Percentiles rank a stretch among this genome's conserved stretches.
Conservation (phyloP, 225 moss, liverwort and hornwort species). For the Marchantia paleacea region DNA sequence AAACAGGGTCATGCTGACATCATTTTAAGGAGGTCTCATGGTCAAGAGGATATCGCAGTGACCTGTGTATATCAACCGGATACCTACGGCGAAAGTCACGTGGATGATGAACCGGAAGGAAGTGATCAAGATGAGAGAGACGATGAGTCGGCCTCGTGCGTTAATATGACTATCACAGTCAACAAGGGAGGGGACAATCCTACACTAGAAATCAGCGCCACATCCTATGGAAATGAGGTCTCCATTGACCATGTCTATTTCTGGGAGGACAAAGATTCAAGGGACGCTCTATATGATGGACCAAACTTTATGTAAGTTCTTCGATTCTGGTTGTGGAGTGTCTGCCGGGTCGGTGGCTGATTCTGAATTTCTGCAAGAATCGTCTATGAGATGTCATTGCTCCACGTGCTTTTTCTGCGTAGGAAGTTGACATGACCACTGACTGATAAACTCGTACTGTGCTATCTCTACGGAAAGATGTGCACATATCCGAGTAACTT, state of each 20-base stretch:
- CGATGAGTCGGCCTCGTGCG: conserved; percentile 12
- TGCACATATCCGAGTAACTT: no score
- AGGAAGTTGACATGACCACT: no score
- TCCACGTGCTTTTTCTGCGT: no score
- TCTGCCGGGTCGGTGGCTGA: no score
- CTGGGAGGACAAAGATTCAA: conserved; percentile 41
- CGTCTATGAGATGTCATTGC: no score
- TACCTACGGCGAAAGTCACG: conserved; percentile 20
- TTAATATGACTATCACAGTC: conserved; percentile 46
- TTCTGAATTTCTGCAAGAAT: no score
- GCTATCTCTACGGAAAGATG: no score
- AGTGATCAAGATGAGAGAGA: conserved; percentile 20
- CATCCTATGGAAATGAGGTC: conserved; percentile 33
- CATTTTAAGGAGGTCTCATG: conserved; percentile 47
- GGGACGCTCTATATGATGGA: conserved; percentile 41
- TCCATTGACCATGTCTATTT: conserved; percentile 48
- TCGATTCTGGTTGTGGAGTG: no score
- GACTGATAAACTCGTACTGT: no score
- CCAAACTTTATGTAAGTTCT: conserved; percentile 44
- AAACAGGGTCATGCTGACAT: conserved; percentile 44
- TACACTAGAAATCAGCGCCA: conserved; percentile 47
- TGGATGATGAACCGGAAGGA: not conserved
- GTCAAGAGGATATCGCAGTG: conserved; percentile 52
- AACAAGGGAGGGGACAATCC: conserved; percentile 44
- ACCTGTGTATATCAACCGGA: conserved; percentile 51